phyloP scores from a whole-genome alignment of 768 basidiomycete species.

The Psilocybe sp. region DNA sequence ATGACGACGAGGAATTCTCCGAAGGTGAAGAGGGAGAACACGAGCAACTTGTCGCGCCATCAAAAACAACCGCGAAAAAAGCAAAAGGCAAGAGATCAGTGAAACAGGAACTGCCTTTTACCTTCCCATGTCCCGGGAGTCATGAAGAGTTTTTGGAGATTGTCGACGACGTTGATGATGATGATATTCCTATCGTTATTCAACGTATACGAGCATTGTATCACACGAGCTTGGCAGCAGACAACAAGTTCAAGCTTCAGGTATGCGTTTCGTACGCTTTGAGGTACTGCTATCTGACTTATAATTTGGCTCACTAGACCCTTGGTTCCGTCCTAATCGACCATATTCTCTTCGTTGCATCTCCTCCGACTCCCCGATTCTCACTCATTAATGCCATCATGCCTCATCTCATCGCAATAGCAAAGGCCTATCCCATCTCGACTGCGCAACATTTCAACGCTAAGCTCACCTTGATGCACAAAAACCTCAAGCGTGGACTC shows the following conservation, averaged over 20 bases:
- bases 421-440: slow-evolving; percentile 77
- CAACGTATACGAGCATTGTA: slow-evolving; percentile 89
- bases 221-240: slow-evolving; percentile 88
- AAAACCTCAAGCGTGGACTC: slow-evolving; percentile 85
- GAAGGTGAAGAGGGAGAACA: slow-evolving; percentile 42
- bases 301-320: slow-evolving; percentile 39
- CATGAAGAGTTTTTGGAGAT: slow-evolving; percentile 92
- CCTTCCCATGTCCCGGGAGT: slow-evolving; percentile 82
- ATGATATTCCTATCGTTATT: slow-evolving; percentile 75
- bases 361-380: slow-evolving; percentile 60
- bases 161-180: slow-evolving; percentile 64
- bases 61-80: slow-evolving; percentile 28
- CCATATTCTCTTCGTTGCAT: slow-evolving; percentile 76
- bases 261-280: slow-evolving; percentile 36
- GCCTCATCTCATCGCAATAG: slow-evolving; percentile 77
- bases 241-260: slow-evolving; percentile 92
- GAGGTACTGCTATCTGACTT: background rate
- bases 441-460: slow-evolving; percentile 75
- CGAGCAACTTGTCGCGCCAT: slow-evolving; percentile 35
- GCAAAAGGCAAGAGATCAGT: slow-evolving; percentile 27
- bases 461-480: slow-evolving; percentile 89
- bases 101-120: slow-evolving; percentile 79
- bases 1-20: slow-evolving; percentile 29
- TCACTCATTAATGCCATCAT: slow-evolving; percentile 60
- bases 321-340: slow-evolving; percentile 82